Base-by-base conservation (phyloP, 2,329 filamentous ascomycete species). In the Gaeumannomyces tritici region DNA sequence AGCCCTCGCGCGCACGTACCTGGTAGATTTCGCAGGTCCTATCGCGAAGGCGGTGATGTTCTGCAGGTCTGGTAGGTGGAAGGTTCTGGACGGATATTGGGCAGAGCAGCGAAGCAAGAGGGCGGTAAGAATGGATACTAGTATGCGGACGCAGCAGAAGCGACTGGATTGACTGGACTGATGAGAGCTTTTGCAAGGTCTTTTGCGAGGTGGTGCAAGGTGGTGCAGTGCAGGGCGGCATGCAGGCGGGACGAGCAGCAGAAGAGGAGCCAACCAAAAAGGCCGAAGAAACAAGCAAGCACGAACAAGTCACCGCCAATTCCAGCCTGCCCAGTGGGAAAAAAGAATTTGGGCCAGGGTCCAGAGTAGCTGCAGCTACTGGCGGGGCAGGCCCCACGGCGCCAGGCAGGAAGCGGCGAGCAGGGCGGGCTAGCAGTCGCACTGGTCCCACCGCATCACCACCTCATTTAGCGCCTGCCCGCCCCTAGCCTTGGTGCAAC, bases 351-450 rank as follows among this genome's bases (percentile, higher is more conserved):
- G 3, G 42, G 42, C 42, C 42, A 33, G 29, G 51, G 59, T 31
- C 21, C 59, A 33, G 33, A 21, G 54, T 61, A 61, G 60, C 60
- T 61, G 60, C 60, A 61, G 60, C 60, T 57, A 61, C 60, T 42
- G 60, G 60, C 55, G 60, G 60, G 60, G 51, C 60, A 8, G 54
- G 31, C 51, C 60, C 29, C 27, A 51, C 29, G 27, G 26, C 15
- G 15, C 56, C 56, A 58, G 56, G 27, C 56, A 58, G 42, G 24
- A 29, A n/a, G 11, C 29, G 56, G 56, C 28, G 28, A 58, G 4
- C 12, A 9, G 18, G 56, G 29, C 29, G 42, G 42, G 21, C 42
- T 21, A 24, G 42, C 42, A 51, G 42, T 51, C 7, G 42, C 56
- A 31, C 26, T 15, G 56, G 56, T 56, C 28, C 55, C 55, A 56